Base-by-base conservation (phyloP, 179 eudicot species). In the Spinacia oleracea region DNA sequence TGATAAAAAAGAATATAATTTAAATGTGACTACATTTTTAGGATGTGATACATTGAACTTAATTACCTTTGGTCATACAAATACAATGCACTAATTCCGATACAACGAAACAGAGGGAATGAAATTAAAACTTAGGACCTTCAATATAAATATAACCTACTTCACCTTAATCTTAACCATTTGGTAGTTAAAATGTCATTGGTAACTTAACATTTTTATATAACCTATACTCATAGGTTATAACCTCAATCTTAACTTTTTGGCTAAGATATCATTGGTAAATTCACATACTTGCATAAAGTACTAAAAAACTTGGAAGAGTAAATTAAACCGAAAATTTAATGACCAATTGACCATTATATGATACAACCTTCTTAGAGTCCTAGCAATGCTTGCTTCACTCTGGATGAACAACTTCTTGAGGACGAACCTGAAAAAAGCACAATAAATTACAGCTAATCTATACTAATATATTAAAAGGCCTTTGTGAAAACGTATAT, bases 401-500 rank as follows among this genome's bases (percentile, higher is more conserved):
- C 76, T 58, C 65, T 12, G 62, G 81, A 80, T 73, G 86, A 29
- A 74, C 35, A n/a, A 46, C 67, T 40, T 83, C 83, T 51, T 66
- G 74, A 45, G 45, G 81, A 2, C 77, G 83, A 77, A 78, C 78
- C 86, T 83, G 82, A 51, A 75, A 38, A 18, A 68, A 10, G 27
- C 60, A 46, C 16, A 31, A 3, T 38, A 35, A 1, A 35, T 35
- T 38, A 38, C 6, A 6, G 40, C 40, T 2, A 38, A 38, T n/a
- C n/a, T n/a, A n/a, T n/a, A n/a, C n/a, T n/a, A n/a, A n/a, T n/a
- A n/a, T n/a, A n/a, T n/a, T n/a, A n/a, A n/a, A n/a, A n/a, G n/a
- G n/a, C n/a, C n/a, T n/a, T n/a, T n/a, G n/a, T n/a, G n/a, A n/a
- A n/a, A n/a, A n/a, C n/a, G n/a, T n/a, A n/a, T n/a, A n/a, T n/a